These are phyloP conservation scores for Barbarea vulgaris DNA, from an alignment of 345 rosid species.

Conservation along the genomic window DNA sequence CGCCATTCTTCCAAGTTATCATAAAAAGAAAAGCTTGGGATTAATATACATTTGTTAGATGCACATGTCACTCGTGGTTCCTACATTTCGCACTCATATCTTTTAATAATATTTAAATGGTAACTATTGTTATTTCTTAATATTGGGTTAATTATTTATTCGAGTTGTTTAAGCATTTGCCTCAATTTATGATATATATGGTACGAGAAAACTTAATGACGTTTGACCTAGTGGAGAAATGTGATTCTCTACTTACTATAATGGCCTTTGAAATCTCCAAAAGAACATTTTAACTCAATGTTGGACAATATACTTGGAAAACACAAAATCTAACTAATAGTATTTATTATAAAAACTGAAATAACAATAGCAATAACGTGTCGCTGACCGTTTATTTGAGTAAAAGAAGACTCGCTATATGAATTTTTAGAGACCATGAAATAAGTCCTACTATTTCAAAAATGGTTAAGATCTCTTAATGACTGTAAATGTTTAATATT, in stretches of 20 bases:
- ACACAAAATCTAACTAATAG: neutral
- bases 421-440: neutral
- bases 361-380: neutral
- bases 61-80: slow-evolving; percentile 8
- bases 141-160: neutral
- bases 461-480: neutral
- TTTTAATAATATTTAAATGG: neutral
- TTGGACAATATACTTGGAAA: slow-evolving; percentile 14
- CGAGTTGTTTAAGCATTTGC: neutral
- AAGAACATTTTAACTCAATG: slow-evolving; percentile 10
- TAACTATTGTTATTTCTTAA: neutral
- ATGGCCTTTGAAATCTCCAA: slow-evolving; percentile 32
- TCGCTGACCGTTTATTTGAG: neutral
- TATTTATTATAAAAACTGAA: too few relatives aligned
- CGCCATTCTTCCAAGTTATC: neutral
- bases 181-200: neutral
- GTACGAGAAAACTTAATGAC: slow-evolving; percentile 17
- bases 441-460: neutral
- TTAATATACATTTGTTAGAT: neutral
- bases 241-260: slow-evolving; percentile 11
- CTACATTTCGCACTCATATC: neutral
- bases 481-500: neutral
- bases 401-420: neutral
- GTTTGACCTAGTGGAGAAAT: slow-evolving; percentile 30
- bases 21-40: neutral